phyloP scores from a whole-genome alignment of 78 protist species.

The Pigoraptor vietnamica region DNA sequence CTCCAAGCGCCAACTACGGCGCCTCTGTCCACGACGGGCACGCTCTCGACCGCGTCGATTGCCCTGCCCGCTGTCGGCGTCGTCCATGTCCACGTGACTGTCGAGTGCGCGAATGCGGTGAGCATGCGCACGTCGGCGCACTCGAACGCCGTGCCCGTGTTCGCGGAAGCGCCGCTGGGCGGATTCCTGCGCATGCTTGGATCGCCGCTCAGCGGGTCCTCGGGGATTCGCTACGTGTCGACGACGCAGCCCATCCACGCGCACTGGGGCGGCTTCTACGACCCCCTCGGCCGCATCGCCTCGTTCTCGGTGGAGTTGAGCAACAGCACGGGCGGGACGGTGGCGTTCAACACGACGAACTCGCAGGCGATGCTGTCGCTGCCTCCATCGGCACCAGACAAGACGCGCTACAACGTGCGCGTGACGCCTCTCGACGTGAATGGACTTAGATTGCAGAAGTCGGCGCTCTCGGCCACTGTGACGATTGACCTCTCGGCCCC shows the following conservation, averaged over 20 bases:
- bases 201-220: not conserved
- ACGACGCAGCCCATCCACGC: not conserved
- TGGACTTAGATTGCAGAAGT: not conserved
- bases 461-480: not conserved
- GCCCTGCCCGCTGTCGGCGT: not conserved
- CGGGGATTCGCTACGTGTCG: not conserved
- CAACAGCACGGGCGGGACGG: not conserved
- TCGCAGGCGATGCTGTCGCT: not conserved
- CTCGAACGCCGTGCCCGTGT: not conserved
- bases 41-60: not conserved
- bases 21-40: not conserved
- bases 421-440: not conserved
- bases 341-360: not conserved
- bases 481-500: not conserved
- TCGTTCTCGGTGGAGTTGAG: not conserved
- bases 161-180: not conserved
- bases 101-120: not conserved
- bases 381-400: not conserved
- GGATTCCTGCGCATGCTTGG: not conserved
- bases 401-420: not conserved
- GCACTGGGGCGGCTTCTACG: not conserved
- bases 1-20: not conserved
- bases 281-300: not conserved
- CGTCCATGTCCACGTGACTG: not conserved
- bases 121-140: not conserved